Percentiles rank a stretch among this genome's conserved stretches.
These are phyloP conservation scores for Jamesozyma rosinii DNA, from an alignment of 805 yeast genomes.

Conservation along the genomic window DNA sequence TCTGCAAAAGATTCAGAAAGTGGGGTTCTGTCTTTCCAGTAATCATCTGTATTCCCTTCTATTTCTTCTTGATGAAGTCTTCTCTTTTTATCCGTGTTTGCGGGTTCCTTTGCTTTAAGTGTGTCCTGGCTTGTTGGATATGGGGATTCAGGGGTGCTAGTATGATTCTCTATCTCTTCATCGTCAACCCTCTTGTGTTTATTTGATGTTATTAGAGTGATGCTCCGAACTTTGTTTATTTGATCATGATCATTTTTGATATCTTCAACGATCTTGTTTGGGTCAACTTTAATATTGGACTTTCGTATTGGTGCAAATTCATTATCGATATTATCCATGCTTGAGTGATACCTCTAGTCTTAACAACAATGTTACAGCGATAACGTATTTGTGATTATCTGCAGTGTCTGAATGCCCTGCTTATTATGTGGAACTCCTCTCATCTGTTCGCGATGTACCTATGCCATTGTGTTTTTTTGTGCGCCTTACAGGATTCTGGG, in stretches of 20 bases:
- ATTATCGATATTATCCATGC: conserved; percentile 16
- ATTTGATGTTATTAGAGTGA: neutral
- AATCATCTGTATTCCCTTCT: neutral
- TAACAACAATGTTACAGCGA: too few relatives aligned
- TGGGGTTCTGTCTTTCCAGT: neutral
- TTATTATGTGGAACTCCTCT: too few relatives aligned
- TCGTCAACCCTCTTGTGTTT: neutral
- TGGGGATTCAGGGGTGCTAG: neutral
- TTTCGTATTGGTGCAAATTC: conserved; percentile 26
- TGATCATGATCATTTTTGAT: conserved; percentile 19
- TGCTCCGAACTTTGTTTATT: conserved; percentile 6
- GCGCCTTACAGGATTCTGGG: too few relatives aligned
- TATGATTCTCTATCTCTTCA: neutral
- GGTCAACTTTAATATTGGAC: conserved; percentile 14
- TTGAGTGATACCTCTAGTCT: too few relatives aligned
- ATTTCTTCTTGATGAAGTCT: neutral
- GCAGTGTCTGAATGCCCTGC: too few relatives aligned
- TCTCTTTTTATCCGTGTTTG: neutral
- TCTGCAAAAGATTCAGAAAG: neutral
- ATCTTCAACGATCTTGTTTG: conserved; percentile 21
- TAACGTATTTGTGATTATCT: too few relatives aligned
- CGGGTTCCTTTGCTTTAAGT: neutral
- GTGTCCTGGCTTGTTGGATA: neutral
- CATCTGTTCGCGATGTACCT: too few relatives aligned
- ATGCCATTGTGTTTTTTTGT: too few relatives aligned